Percentiles rank a stretch among this genome's conserved stretches.
These are phyloP conservation scores for Alternaria arbusti DNA, from an alignment of 2,329 filamentous ascomycete species.

Conservation along the genomic window DNA sequence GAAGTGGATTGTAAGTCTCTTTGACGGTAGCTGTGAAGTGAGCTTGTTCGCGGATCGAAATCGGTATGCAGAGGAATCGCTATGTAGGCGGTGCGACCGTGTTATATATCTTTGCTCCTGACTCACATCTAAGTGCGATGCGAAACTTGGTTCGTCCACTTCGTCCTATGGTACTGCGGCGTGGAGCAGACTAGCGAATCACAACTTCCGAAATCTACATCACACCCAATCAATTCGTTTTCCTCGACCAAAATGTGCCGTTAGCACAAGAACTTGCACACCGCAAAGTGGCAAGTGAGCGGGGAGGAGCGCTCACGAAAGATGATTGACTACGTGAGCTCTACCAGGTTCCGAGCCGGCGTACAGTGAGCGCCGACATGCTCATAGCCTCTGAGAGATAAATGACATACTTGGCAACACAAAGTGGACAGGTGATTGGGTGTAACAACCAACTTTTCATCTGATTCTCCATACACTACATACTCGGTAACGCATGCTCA, in stretches of 20 bases:
- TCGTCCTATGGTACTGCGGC: background rate
- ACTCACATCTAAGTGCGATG: background rate
- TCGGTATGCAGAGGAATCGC: background rate
- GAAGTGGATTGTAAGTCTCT: background rate
- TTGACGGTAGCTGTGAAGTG: background rate
- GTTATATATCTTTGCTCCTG: background rate
- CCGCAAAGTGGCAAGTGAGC: background rate
- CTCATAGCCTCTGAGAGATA: background rate
- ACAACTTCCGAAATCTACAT: background rate
- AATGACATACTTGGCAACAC: background rate
- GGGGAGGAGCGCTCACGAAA: background rate
- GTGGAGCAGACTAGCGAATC: background rate
- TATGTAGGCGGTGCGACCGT: background rate
- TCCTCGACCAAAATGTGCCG: background rate
- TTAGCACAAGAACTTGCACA: background rate
- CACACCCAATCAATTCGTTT: background rate
- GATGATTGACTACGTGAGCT: background rate
- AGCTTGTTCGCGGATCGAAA: background rate
- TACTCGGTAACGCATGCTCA: background rate
- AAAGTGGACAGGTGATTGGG: background rate
- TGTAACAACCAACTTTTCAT: background rate
- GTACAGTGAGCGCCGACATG: background rate
- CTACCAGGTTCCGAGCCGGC: background rate
- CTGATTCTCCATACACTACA: background rate
- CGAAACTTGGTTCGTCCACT: background rate